These are phyloP conservation scores for Vinca minor DNA, from an alignment of 257 asterid genomes.

Conservation along the genomic window DNA sequence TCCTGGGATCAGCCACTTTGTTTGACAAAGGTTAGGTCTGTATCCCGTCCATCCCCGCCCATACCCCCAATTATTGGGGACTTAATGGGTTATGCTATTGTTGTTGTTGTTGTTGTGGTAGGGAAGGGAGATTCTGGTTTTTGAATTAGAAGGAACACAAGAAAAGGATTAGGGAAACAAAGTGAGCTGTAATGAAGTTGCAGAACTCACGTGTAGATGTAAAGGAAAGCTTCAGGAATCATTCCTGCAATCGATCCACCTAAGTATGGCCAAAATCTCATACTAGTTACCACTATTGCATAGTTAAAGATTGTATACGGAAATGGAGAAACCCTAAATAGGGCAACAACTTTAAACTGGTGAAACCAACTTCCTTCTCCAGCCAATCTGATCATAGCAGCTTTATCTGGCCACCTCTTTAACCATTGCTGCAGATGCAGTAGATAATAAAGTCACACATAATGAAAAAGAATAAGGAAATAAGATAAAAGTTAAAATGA, in stretches of 20 bases:
- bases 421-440: conserved; percentile 60
- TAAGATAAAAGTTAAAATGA: neutral
- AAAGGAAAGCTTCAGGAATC: conserved; percentile 91
- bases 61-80: no score
- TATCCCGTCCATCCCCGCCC: no score
- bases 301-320: conserved; percentile 90
- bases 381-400: conserved; percentile 74
- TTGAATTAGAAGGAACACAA: no score
- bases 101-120: no score
- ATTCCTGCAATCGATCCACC: conserved; percentile 84
- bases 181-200: neutral
- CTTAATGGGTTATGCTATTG: no score
- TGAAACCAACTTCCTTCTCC: conserved; percentile 89
- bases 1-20: no score
- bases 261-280: conserved; percentile 86
- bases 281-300: conserved; percentile 72
- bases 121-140: no score
- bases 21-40: no score
- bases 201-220: conserved; percentile 61
- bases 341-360: conserved; percentile 80
- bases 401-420: conserved; percentile 84
- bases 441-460: conserved; percentile 3
- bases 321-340: conserved; percentile 79
- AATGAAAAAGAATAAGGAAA: neutral
- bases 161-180: neutral